Conservation (phyloP, 495 filamentous ascomycete genomes). For the Neurospora sp. region DNA sequence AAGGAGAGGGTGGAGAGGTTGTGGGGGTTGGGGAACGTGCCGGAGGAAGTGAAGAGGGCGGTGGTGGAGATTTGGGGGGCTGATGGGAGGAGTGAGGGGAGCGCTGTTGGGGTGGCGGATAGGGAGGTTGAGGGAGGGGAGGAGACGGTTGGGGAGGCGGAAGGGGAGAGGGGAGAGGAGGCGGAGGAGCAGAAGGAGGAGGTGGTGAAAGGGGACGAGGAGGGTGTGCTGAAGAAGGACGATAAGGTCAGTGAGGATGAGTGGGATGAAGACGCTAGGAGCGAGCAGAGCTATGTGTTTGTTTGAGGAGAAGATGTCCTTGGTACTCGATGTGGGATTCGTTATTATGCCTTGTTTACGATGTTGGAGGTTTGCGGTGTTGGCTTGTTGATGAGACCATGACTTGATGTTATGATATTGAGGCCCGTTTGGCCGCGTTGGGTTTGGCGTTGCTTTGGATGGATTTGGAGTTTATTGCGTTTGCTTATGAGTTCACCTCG, state of each 20-base stretch:
- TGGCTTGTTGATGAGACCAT: neutral
- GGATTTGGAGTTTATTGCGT: neutral
- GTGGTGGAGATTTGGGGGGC: conserved; percentile 36
- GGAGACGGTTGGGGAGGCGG: too few relatives aligned
- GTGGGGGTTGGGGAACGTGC: conserved; percentile 18
- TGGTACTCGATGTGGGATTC: too few relatives aligned
- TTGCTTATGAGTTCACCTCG: neutral
- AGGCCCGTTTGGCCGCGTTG: neutral
- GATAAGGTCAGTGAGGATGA: neutral
- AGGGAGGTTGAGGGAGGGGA: too few relatives aligned
- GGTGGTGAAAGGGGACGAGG: too few relatives aligned
- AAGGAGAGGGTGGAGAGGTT: conserved; percentile 24
- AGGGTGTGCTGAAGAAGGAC: neutral
- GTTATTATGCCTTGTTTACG: too few relatives aligned
- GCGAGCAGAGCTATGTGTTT: neutral
- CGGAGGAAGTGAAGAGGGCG: conserved; percentile 26
- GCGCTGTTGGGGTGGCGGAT: neutral
- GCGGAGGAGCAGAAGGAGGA: too few relatives aligned
- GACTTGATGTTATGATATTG: neutral
- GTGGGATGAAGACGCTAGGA: conserved; percentile 10
- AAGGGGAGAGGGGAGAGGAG: too few relatives aligned
- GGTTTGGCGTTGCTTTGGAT: neutral
- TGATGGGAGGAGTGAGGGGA: conserved; percentile 18
- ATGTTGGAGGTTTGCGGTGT: too few relatives aligned
- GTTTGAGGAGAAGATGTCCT: neutral